Conservation (phyloP, 2,329 filamentous ascomycete genomes). For the Trichoderma sp. region DNA sequence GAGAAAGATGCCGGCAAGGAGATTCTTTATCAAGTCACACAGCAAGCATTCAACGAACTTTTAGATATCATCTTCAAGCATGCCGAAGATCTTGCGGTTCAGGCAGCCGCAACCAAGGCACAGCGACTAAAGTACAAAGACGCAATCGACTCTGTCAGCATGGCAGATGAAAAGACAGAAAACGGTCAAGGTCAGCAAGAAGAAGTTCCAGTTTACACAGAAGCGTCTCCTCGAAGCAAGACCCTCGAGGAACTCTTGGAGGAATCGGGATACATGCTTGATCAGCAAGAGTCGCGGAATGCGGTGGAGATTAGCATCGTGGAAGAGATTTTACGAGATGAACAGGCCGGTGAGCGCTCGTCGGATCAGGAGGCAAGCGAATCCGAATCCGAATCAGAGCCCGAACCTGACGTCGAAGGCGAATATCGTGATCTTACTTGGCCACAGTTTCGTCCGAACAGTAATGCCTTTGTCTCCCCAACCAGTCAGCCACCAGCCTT, state of each 20-base stretch:
- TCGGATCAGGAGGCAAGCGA: slow-evolving; percentile 23
- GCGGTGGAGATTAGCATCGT: slow-evolving; percentile 41
- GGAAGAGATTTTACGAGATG: slow-evolving; percentile 35
- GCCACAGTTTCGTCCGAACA: slow-evolving; percentile 70
- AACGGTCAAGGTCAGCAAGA: slow-evolving; percentile 4
- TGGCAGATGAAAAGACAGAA: slow-evolving; percentile 38
- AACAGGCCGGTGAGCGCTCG: slow-evolving; percentile 21
- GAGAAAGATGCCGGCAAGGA: slow-evolving; percentile 85
- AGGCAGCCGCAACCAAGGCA: slow-evolving; percentile 64
- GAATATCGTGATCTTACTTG: slow-evolving; percentile 62
- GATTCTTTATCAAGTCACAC: slow-evolving; percentile 86
- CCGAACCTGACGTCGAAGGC: slow-evolving; percentile 32
- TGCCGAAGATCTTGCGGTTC: slow-evolving; percentile 75
- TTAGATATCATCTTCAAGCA: slow-evolving; percentile 83
- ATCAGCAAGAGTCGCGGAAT: slow-evolving; percentile 38
- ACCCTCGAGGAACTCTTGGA: slow-evolving; percentile 46
- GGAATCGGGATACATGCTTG: slow-evolving; percentile 51
- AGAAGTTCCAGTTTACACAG: slow-evolving; percentile 23
- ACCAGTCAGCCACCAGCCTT: slow-evolving; percentile 27
- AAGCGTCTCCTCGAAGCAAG: slow-evolving; percentile 34
- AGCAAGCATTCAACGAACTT: slow-evolving; percentile 89
- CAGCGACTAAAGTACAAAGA: slow-evolving; percentile 62
- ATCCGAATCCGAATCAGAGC: slow-evolving; percentile 31
- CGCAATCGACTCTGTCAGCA: slow-evolving; percentile 50
- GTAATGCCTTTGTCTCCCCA: slow-evolving; percentile 32